Conservation (phyloP, 345 rosid genomes). For the Eucalyptus victrix region DNA sequence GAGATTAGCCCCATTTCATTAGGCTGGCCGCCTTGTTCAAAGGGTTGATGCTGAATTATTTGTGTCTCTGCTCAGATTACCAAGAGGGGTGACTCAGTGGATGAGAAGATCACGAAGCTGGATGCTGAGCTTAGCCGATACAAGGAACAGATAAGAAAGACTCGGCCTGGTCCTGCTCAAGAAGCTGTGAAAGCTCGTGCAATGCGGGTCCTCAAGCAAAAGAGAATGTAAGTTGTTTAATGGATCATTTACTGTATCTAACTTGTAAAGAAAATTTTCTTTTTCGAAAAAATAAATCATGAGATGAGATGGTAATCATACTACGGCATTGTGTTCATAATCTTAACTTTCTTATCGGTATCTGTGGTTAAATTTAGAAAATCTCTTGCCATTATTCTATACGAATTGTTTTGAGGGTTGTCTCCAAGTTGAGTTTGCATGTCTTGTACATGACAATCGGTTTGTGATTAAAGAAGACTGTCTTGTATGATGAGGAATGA, state of each 20-base stretch:
- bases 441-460: background rate
- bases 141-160: conserved; percentile 81
- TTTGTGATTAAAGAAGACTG: background rate
- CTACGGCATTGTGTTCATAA: background rate
- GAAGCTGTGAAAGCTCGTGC: conserved; percentile 94
- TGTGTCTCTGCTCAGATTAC: background rate
- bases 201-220: conserved; percentile 88
- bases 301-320: background rate
- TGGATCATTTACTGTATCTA: background rate
- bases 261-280: background rate
- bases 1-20: background rate
- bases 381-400: background rate
- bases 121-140: conserved; percentile 74
- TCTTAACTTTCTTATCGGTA: background rate
- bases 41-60: background rate
- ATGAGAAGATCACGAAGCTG: conserved; percentile 33
- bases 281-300: background rate
- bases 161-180: conserved; percentile 95
- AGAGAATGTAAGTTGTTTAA: conserved; percentile 48
- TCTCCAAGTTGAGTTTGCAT: background rate
- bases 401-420: background rate
- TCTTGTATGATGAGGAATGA: background rate
- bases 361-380: background rate
- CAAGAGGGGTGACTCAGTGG: conserved; percentile 34
- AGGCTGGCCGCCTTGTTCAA: background rate